Conservation (phyloP, 2,329 filamentous ascomycete species). For the Penicillium digitatum region DNA sequence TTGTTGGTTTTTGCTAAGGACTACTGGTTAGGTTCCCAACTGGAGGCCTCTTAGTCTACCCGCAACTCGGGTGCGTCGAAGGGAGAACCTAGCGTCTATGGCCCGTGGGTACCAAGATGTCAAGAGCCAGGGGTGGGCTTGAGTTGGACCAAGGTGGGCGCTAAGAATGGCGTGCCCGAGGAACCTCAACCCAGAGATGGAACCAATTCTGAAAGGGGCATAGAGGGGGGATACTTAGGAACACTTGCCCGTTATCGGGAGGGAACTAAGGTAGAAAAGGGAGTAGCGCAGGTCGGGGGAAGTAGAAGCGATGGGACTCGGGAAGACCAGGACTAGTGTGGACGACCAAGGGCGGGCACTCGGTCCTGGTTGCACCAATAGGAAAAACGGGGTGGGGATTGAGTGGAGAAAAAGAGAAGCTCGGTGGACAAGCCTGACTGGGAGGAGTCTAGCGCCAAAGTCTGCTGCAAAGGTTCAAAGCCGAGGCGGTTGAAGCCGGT, state of each 20-base stretch:
- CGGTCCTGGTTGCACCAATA: not conserved
- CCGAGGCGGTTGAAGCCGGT: slow-evolving; percentile 28
- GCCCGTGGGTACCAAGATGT: slow-evolving; percentile 33
- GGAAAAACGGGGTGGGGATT: not conserved
- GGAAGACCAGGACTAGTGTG: slow-evolving; percentile 28
- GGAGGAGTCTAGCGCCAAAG: slow-evolving; percentile 11
- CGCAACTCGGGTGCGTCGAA: slow-evolving; percentile 30
- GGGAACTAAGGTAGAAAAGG: slow-evolving; percentile 32
- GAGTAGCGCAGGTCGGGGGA: slow-evolving; percentile 37
- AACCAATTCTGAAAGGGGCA: slow-evolving; percentile 12
- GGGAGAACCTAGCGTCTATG: slow-evolving; percentile 35
- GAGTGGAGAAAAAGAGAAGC: slow-evolving; percentile 9
- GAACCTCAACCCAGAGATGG: slow-evolving; percentile 27
- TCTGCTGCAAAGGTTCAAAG: slow-evolving; percentile 13
- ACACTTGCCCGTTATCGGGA: slow-evolving; percentile 6
- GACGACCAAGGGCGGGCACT: slow-evolving; percentile 6
- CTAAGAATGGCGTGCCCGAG: slow-evolving; percentile 34
- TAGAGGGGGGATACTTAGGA: slow-evolving; percentile 10
- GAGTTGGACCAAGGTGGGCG: slow-evolving; percentile 11
- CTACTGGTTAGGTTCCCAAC: slow-evolving; percentile 22
- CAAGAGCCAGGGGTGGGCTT: slow-evolving; percentile 16
- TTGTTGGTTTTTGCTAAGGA: slow-evolving; percentile 15
- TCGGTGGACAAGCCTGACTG: slow-evolving; percentile 4
- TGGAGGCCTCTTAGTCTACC: slow-evolving; percentile 32
- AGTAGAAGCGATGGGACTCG: slow-evolving; percentile 29